These are phyloP conservation scores for Phlebiopsis flavidoalba DNA, from an alignment of 768 basidiomycete species.

Conservation along the genomic window DNA sequence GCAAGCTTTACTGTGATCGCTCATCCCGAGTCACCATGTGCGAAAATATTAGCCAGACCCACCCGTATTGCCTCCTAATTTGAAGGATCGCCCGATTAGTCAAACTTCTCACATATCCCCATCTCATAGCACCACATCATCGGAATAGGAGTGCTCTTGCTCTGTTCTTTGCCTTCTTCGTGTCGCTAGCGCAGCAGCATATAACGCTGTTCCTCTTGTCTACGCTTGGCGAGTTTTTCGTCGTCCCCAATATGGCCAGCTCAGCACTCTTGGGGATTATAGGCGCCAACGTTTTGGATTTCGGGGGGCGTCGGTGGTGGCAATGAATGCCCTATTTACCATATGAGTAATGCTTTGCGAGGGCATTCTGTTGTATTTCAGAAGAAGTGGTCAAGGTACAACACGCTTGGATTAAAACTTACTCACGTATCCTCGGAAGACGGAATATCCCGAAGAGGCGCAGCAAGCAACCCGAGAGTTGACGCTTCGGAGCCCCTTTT, in stretches of 20 bases:
- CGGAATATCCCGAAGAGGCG: slow-evolving; percentile 10
- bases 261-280: slow-evolving; percentile 65
- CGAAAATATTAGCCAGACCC: slow-evolving; percentile 88
- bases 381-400: slow-evolving; percentile 51
- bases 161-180: slow-evolving; percentile 67
- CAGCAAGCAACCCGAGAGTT: slow-evolving; percentile 14
- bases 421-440: neutral
- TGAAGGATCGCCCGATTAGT: no score
- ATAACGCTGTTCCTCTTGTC: slow-evolving; percentile 61
- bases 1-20: no score
- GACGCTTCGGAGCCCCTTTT: neutral
- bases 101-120: neutral
- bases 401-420: slow-evolving; percentile 30
- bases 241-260: slow-evolving; percentile 65
- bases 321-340: slow-evolving; percentile 90
- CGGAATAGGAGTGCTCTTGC: slow-evolving; percentile 78
- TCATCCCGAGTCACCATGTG: no score
- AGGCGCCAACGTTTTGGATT: slow-evolving; percentile 86
- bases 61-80: slow-evolving; percentile 51
- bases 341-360: slow-evolving; percentile 59
- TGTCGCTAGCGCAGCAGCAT: slow-evolving; percentile 73
- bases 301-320: slow-evolving; percentile 80
- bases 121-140: slow-evolving; percentile 52
- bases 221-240: no score
- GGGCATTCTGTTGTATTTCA: no score